Conservation (phyloP, 2,329 filamentous ascomycete species). For the Colletotrichum gloeosporioides region DNA sequence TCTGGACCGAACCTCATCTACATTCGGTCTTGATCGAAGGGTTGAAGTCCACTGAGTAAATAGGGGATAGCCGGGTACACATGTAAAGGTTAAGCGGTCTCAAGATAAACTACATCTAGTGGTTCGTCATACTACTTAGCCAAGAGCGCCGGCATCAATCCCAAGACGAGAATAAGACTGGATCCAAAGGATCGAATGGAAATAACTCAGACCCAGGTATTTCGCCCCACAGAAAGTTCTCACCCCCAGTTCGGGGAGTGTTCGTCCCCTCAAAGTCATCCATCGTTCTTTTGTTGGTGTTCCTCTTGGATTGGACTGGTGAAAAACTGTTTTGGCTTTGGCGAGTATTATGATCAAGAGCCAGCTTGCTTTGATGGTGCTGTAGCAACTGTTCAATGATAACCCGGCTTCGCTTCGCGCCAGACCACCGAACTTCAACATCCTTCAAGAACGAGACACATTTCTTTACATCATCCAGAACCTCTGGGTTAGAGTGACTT, state of each 20-base stretch:
- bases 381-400: conserved; percentile 29
- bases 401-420: conserved; percentile 24
- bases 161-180: not conserved
- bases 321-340: not conserved
- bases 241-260: not conserved
- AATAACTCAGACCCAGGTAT: conserved; percentile 4
- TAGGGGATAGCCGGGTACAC: not conserved
- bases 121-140: not conserved
- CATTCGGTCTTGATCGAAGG: not conserved
- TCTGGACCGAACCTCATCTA: not conserved
- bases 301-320: not conserved
- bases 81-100: too few relatives aligned
- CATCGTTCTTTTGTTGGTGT: not conserved
- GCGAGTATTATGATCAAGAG: not conserved
- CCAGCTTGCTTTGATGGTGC: not conserved
- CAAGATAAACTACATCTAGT: not conserved
- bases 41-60: accelerated
- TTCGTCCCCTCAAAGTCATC: not conserved
- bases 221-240: not conserved
- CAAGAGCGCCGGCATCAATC: not conserved
- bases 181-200: not conserved
- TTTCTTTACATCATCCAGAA: not conserved
- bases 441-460: conserved; percentile 26
- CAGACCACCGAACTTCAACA: conserved; percentile 29
- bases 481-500: not conserved